Conservation (phyloP, 2,329 filamentous ascomycete genomes). For the Pseudogymnoascus verrucosus region DNA sequence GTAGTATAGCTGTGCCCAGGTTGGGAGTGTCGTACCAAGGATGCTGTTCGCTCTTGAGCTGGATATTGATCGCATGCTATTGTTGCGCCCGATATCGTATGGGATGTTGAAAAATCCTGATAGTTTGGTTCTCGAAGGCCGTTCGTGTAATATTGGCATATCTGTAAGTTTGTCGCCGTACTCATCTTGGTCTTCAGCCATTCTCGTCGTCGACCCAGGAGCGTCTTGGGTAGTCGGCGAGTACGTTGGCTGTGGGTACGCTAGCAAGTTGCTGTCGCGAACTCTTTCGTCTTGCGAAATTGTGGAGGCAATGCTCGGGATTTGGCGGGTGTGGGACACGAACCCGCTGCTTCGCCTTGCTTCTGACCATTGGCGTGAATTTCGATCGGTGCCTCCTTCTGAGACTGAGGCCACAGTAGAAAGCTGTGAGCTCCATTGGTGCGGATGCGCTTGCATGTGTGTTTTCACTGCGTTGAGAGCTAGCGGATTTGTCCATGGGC, state of each 20-base stretch:
- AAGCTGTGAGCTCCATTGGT: constrained; percentile 57
- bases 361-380: constrained; percentile 38
- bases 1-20: constrained; percentile 58
- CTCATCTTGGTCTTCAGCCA: constrained; percentile 53
- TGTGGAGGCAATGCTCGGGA: constrained; percentile 50
- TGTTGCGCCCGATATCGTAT: constrained; percentile 33
- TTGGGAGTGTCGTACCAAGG: constrained; percentile 33
- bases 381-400: constrained; percentile 42
- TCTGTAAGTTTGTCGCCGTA: constrained; percentile 57
- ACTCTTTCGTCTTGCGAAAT: constrained; percentile 20
- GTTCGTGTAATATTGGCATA: constrained; percentile 43
- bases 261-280: constrained; percentile 33
- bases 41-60: constrained; percentile 38
- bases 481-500: constrained; percentile 29
- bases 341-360: constrained; percentile 42
- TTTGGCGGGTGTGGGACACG: constrained; percentile 42
- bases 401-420: constrained; percentile 57
- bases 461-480: constrained; percentile 24
- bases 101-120: constrained; percentile 41
- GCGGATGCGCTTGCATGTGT: constrained; percentile 41
- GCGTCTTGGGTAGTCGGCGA: constrained; percentile 28
- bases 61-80: constrained; percentile 26
- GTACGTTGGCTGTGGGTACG: constrained; percentile 41
- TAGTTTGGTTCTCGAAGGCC: constrained; percentile 47
- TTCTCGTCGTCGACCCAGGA: constrained; percentile 32